These are phyloP conservation scores for Euphorbia celastroides DNA, from an alignment of 441 rosid species.

Conservation along the genomic window DNA sequence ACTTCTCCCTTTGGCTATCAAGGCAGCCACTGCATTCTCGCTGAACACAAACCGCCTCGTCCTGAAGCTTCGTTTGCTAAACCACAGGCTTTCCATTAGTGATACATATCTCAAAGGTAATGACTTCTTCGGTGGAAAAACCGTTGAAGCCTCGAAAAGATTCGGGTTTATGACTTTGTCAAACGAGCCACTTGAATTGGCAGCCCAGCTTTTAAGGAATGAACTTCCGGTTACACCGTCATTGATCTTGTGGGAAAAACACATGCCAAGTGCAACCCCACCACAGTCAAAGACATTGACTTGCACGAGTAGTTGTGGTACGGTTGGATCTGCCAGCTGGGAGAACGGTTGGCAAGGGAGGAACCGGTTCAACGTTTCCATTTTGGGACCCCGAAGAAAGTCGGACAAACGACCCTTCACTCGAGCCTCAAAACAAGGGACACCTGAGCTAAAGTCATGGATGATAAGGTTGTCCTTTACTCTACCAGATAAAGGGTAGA, in stretches of 20 bases:
- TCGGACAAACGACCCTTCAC: constrained; percentile 11
- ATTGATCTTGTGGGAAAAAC: too few species aligned
- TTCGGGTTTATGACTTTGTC: constrained; percentile 5
- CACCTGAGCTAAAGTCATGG: constrained; percentile 13
- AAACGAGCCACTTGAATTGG: too few species aligned
- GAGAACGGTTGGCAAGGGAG: constrained; percentile 16
- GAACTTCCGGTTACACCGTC: constrained; percentile 4
- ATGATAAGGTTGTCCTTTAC: constrained; percentile 12
- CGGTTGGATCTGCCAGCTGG: neutral
- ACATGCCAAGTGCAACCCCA: too few species aligned
- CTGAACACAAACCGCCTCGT: constrained; percentile 12
- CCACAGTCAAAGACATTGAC: too few species aligned
- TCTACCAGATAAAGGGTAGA: constrained; percentile 21
- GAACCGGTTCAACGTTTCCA: constrained; percentile 7
- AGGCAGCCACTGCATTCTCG: neutral
- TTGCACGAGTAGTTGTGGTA: constrained; percentile 12
- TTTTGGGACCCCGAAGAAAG: constrained; percentile 2
- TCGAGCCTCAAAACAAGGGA: constrained; percentile 7
- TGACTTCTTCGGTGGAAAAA: constrained; percentile 8
- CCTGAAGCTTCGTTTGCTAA: neutral
- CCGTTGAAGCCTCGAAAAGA: constrained; percentile 1
- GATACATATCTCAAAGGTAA: neutral
- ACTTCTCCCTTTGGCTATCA: constrained; percentile 6
- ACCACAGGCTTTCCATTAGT: neutral
- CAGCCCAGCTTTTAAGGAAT: constrained; percentile 21